Evolutionary conservation across 1,284 basidiomycete species (phyloP).

Genomic region (Mycosarcoma maydis): DNA sequence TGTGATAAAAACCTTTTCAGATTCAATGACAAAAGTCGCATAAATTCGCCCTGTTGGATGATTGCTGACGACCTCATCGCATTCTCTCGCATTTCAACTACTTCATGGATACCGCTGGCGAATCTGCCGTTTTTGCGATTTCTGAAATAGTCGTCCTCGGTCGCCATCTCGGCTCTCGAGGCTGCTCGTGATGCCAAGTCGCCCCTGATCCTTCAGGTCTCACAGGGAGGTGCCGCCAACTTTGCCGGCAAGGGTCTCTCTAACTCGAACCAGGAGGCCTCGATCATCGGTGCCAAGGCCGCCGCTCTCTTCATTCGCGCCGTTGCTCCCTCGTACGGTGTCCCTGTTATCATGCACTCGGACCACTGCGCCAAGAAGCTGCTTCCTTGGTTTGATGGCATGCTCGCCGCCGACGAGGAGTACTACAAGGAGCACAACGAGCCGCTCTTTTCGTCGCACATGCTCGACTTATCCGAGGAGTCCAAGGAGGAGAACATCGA

Average conservation of each 20-base stretch:
- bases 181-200: constrained; percentile 80
- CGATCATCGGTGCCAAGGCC: constrained; percentile 87
- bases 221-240: constrained; percentile 95
- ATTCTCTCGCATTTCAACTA: neutral
- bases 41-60: too few relatives aligned
- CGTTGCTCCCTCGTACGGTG: constrained; percentile 74
- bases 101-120: neutral
- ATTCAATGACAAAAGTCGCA: too few relatives aligned
- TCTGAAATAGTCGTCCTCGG: constrained; percentile 51
- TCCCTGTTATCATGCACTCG: constrained; percentile 94
- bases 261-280: constrained; percentile 97
- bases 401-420: constrained; percentile 95
- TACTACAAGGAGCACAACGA: constrained; percentile 89
- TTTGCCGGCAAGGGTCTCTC: constrained; percentile 95
- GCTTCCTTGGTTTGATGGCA: constrained; percentile 98
- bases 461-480: constrained; percentile 99
- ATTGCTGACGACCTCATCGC: constrained; percentile 2
- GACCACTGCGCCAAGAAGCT: constrained; percentile 99
- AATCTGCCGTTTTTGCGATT: neutral
- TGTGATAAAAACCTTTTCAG: too few relatives aligned
- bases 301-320: constrained; percentile 89
- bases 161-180: constrained; percentile 65
- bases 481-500: constrained; percentile 96
- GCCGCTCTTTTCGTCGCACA: constrained; percentile 98
- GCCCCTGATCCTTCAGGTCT: constrained; percentile 97